Evolutionary conservation across 2,329 filamentous ascomycete species (phyloP).

Genomic region (Endothia cerciana): DNA sequence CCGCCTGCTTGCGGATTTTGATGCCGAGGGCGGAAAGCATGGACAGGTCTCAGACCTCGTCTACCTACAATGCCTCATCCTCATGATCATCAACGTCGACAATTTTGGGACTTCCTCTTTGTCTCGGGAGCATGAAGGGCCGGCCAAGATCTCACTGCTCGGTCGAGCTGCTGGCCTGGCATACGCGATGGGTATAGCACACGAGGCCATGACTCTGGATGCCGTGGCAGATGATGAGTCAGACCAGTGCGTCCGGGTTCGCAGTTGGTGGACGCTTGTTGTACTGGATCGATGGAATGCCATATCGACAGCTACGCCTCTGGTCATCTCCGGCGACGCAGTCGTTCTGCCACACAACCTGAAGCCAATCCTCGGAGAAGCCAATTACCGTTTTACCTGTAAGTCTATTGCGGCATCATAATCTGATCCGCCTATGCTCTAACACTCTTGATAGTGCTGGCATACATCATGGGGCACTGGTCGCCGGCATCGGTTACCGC

Average conservation of each 20-base stretch:
- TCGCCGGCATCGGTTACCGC: conserved; percentile 38
- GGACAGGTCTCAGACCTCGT: conserved; percentile 53
- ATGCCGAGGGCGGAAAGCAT: conserved; percentile 45
- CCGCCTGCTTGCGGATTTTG: conserved; percentile 56
- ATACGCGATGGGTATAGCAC: conserved; percentile 59
- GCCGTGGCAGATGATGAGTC: conserved; percentile 59
- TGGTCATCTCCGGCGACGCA: conserved; percentile 65
- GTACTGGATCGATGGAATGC: conserved; percentile 76
- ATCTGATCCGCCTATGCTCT: background rate
- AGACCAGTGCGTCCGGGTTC: conserved; percentile 63
- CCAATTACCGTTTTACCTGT: conserved; percentile 67
- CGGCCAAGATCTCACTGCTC: conserved; percentile 60
- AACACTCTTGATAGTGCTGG: conserved; percentile 27
- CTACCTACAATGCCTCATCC: conserved; percentile 68
- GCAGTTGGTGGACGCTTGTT: conserved; percentile 74
- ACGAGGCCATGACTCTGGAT: conserved; percentile 43
- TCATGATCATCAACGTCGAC: conserved; percentile 69
- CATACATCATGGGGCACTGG: conserved; percentile 30
- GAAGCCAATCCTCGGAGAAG: conserved; percentile 62
- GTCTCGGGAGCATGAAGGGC: conserved; percentile 47
- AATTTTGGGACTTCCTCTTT: conserved; percentile 51
- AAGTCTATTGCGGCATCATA: conserved; percentile 42
- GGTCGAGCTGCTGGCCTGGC: conserved; percentile 68
- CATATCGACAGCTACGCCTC: conserved; percentile 64
- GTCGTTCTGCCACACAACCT: conserved; percentile 64